A percentile compares a stretch with the other conserved stretches of the same genome.
Conservation (phyloP, 768 basidiomycete species). For the Suillus spraguei region DNA sequence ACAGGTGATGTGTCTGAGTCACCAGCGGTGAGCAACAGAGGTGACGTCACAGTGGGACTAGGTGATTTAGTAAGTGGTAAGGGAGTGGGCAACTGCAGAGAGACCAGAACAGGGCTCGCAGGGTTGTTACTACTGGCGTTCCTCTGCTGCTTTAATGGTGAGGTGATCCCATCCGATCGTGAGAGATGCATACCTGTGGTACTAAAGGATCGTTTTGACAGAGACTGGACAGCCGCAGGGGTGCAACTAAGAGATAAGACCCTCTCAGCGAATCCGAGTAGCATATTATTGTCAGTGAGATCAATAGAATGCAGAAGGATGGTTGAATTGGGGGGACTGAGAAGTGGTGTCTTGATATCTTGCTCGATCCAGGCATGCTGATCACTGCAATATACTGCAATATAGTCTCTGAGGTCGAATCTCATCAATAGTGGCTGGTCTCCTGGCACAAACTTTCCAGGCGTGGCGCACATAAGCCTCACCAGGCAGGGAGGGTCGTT, state of each 20-base stretch:
- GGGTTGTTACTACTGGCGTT: no score
- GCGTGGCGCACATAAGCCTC: not conserved
- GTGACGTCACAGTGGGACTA: no score
- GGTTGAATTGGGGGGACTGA: not conserved
- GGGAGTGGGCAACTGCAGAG: no score
- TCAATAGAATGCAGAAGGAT: not conserved
- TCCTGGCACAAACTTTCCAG: not conserved
- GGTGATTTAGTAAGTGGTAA: no score
- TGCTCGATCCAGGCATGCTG: not conserved
- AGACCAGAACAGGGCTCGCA: no score
- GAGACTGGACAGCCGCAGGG: not conserved
- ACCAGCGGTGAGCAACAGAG: no score
- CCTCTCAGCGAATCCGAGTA: not conserved
- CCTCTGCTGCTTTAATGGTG: no score
- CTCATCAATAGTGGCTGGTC: not conserved
- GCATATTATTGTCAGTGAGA: not conserved
- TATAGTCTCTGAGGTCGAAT: not conserved
- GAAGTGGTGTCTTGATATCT: not conserved
- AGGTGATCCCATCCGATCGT: no score
- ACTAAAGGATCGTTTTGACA: not conserved
- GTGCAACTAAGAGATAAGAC: not conserved
- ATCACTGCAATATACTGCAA: conserved; percentile 2
- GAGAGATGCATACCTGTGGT: not conserved
- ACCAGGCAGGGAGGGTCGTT: not conserved
- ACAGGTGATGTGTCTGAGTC: no score